These are phyloP conservation scores for Aspergillus piperis DNA, from an alignment of 2,329 filamentous ascomycete genomes.

Conservation along the genomic window DNA sequence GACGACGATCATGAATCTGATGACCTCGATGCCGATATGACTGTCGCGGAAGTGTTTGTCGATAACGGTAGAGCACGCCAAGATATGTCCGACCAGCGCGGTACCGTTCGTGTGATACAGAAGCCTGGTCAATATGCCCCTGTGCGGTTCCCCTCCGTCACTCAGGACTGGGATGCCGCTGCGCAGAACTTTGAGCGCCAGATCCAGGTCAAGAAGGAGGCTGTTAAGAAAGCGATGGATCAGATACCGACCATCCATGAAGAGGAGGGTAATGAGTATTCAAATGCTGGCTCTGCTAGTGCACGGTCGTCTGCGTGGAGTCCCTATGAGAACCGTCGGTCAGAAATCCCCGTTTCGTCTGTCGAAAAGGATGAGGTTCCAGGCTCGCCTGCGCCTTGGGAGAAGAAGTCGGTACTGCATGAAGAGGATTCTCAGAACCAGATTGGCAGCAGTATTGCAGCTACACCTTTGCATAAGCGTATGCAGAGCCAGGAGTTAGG, in stretches of 20 bases:
- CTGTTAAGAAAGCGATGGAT: constrained; percentile 10
- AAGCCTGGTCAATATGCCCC: constrained; percentile 27
- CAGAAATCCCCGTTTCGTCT: constrained; percentile 30
- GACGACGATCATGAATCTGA: constrained; percentile 36
- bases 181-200: constrained; percentile 22
- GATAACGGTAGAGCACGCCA: constrained; percentile 36
- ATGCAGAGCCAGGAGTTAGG: constrained; percentile 32
- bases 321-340: constrained; percentile 12
- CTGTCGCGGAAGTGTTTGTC: constrained; percentile 43
- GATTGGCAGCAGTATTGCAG: constrained; percentile 4
- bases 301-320: neutral
- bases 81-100: constrained; percentile 40
- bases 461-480: constrained; percentile 17
- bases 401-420: neutral
- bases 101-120: constrained; percentile 37
- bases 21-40: constrained; percentile 35
- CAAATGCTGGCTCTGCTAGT: neutral
- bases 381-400: constrained; percentile 19
- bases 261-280: constrained; percentile 10
- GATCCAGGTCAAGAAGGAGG: constrained; percentile 18
- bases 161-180: constrained; percentile 38
- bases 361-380: constrained; percentile 28
- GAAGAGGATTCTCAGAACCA: constrained; percentile 4
- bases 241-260: constrained; percentile 24
- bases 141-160: constrained; percentile 37